phyloP scores from a whole-genome alignment of 306 rosid species.

The Malus sieversii region DNA sequence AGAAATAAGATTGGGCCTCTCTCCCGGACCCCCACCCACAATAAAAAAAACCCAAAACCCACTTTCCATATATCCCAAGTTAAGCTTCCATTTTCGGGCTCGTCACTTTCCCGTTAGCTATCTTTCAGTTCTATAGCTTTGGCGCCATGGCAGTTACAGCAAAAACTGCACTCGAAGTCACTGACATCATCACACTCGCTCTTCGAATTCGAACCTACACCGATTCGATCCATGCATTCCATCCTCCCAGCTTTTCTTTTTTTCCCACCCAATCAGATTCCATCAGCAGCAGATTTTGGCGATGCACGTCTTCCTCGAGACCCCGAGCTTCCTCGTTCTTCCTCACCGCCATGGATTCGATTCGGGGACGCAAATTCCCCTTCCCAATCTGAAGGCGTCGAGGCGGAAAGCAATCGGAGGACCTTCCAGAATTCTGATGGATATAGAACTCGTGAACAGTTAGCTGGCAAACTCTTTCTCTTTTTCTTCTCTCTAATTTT shows the following conservation, averaged over 20 bases:
- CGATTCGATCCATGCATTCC: neutral
- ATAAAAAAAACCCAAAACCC: too few relatives aligned
- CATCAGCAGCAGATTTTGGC: neutral
- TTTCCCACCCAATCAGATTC: neutral
- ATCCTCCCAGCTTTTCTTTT: neutral
- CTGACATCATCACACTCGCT: neutral
- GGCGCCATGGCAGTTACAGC: neutral
- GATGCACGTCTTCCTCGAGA: neutral
- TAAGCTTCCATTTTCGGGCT: neutral
- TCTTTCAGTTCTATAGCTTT: too few relatives aligned
- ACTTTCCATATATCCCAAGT: too few relatives aligned
- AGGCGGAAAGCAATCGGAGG: neutral
- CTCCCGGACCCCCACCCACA: neutral
- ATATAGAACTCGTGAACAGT: neutral
- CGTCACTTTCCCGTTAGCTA: neutral
- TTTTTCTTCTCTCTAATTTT: neutral
- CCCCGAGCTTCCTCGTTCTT: neutral
- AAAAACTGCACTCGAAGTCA: neutral
- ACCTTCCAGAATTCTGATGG: neutral
- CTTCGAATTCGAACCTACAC: neutral
- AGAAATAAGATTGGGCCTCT: neutral
- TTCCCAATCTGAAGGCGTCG: too few relatives aligned
- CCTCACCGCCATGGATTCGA: neutral
- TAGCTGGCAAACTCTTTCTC: neutral
- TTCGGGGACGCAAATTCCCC: neutral